Base-by-base conservation (phyloP, 192 early-diverging fungal genomes). In the Backusella australiensis region DNA sequence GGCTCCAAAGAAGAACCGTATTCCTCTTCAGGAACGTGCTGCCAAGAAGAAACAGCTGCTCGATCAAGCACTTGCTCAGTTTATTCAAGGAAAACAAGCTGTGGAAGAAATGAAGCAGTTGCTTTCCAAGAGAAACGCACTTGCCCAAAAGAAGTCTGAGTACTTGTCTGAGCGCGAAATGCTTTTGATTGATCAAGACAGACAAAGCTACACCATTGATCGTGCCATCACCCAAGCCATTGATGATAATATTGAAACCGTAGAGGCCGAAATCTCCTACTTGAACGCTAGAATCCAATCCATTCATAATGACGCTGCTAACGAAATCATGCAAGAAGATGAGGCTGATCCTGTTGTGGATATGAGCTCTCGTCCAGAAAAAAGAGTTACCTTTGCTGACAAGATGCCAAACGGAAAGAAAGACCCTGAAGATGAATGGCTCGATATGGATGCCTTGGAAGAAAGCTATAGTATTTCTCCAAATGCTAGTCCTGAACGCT, bases 211-310 rank as follows among this genome's bases (percentile, higher is more conserved):
- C 6, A 35, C 41, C 4, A 53, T 66, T 34, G 71, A 65, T 34
- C 72, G 73, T 7, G 80, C 80, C 1, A 53, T 80, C 12, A 75
- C 77, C 17, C 85, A 86, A 71, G 81, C 81, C 44, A 85, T 89
- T 75, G 86, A 89, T 71, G 88, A 89, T 9, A 81, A 80, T 21
- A 68, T 89, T 59, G 81, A 84, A 46, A 81, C 85, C 36, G 88
- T 89, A 46, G 80, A 79, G 59, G 85, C 86, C 1, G 88, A 89
- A 39, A 78, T 89, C 42, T 65, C 81, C 26, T 87, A 85, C 68
- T 79, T 89, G 34, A 85, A 86, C 74, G 83, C 84, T 35, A 78
- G 83, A n/a, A 86, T 89, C 69, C 76, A 75, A 36, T 80, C 81
- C 9, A 70, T 89, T 23, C 84, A 87, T 59, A 75, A 83, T 69